Evolutionary conservation across 1,284 basidiomycete species (phyloP).

Genomic region (Irpex sp.): DNA sequence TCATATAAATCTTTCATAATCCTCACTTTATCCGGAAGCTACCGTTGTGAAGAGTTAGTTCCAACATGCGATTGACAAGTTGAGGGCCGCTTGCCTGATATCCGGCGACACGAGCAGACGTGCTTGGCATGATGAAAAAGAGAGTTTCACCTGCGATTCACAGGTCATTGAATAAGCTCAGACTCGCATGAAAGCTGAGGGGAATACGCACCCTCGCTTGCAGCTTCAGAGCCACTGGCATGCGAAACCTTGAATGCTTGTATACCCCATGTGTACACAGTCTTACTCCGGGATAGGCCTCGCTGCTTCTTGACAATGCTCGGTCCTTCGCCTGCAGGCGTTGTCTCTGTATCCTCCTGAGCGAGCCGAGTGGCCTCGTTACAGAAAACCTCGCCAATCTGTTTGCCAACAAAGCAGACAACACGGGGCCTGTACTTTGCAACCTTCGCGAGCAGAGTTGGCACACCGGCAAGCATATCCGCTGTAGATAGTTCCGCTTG

Average conservation of each 20-base stretch:
- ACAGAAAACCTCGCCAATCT: constrained; percentile 49
- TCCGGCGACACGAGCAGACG: constrained; percentile 60
- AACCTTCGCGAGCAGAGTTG: constrained; percentile 53
- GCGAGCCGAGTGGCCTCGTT: background rate
- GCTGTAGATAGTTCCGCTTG: constrained; percentile 21
- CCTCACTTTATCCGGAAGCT: background rate
- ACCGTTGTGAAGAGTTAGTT: background rate
- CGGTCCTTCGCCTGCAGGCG: no score
- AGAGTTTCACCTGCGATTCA: constrained; percentile 42
- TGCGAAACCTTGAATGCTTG: constrained; percentile 46
- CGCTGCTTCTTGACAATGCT: background rate
- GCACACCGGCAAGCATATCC: constrained; percentile 24
- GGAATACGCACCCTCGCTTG: no score
- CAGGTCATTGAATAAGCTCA: background rate
- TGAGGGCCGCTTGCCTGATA: constrained; percentile 44
- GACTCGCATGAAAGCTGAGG: no score
- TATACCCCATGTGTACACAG: constrained; percentile 31
- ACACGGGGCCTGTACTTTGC: constrained; percentile 48
- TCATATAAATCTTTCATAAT: background rate
- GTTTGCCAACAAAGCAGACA: constrained; percentile 72
- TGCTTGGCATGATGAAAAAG: constrained; percentile 64
- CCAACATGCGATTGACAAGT: background rate
- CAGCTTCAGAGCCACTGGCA: no score
- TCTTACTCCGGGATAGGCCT: background rate
- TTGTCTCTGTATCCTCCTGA: no score